These are phyloP conservation scores for Babesia ovis DNA, from an alignment of 169 alveolate genomes.

Conservation along the genomic window DNA sequence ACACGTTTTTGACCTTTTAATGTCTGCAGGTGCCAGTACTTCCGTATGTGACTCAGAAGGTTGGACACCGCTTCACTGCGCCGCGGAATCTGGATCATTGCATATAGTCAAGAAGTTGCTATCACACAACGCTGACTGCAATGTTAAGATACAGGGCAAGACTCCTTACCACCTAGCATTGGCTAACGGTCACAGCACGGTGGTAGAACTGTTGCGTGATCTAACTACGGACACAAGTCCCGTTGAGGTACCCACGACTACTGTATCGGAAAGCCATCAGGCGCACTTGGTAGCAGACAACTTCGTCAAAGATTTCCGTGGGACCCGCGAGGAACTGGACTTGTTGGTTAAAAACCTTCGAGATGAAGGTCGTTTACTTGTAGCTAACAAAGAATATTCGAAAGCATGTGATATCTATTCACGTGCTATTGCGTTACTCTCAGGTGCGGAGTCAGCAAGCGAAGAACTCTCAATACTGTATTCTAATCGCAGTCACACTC, in stretches of 20 bases:
- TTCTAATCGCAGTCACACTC: constrained; percentile 60
- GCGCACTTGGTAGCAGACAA: background rate
- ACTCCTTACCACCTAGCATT: constrained; percentile 59
- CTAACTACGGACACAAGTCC: constrained; percentile 38
- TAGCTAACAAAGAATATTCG: constrained; percentile 8
- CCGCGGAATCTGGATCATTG: constrained; percentile 69
- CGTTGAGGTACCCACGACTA: background rate
- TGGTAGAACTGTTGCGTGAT: constrained; percentile 25
- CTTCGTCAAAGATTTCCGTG: background rate
- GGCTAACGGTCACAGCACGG: constrained; percentile 45
- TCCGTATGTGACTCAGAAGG: constrained; percentile 50
- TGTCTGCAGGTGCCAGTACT: constrained; percentile 41
- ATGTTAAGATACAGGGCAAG: constrained; percentile 53
- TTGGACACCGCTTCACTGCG: constrained; percentile 79
- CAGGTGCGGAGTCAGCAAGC: constrained; percentile 13
- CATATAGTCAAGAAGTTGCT: constrained; percentile 62
- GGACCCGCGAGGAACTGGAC: constrained; percentile 14
- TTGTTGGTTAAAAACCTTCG: constrained; percentile 5
- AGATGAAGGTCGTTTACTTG: constrained; percentile 15
- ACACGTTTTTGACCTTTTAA: constrained; percentile 27
- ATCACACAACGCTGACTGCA: constrained; percentile 60
- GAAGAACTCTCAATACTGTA: constrained; percentile 21
- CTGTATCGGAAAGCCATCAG: constrained; percentile 5
- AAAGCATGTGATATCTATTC: constrained; percentile 8
- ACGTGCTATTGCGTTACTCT: constrained; percentile 7